phyloP scores from a whole-genome alignment of 75 land plant genomes.

The Picea sitchensis region DNA sequence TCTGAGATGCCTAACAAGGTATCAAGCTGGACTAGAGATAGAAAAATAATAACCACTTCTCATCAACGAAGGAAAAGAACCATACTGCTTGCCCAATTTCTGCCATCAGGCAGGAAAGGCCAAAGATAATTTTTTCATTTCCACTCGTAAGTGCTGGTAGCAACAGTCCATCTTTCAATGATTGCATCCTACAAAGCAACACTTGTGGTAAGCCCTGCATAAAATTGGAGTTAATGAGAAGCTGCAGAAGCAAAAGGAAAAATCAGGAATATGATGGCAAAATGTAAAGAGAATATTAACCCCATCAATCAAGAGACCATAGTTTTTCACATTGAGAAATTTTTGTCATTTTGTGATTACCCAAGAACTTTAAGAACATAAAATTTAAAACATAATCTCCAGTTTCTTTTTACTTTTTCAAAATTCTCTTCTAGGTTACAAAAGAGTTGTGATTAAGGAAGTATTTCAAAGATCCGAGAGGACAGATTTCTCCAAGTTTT shows the following conservation, averaged over 20 bases:
- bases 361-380: no score
- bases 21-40: not conserved
- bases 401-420: no score
- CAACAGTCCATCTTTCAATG: slow-evolving; percentile 72
- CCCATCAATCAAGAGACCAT: no score
- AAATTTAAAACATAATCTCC: no score
- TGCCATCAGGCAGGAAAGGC: slow-evolving; percentile 83
- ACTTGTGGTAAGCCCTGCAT: slow-evolving; percentile 80
- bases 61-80: slow-evolving; percentile 1
- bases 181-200: slow-evolving; percentile 60
- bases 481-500: no score
- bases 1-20: not conserved
- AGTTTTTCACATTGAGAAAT: no score
- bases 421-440: no score
- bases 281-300: no score
- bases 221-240: not conserved
- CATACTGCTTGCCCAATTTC: slow-evolving; percentile 98
- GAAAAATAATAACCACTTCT: not conserved
- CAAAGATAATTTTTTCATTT: slow-evolving; percentile 76
- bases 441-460: no score
- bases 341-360: no score
- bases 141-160: slow-evolving; percentile 65
- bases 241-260: slow-evolving; percentile 1
- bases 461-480: no score
- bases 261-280: not conserved